phyloP scores from a whole-genome alignment of 768 basidiomycete genomes.

The Kockovaella imperatae region DNA sequence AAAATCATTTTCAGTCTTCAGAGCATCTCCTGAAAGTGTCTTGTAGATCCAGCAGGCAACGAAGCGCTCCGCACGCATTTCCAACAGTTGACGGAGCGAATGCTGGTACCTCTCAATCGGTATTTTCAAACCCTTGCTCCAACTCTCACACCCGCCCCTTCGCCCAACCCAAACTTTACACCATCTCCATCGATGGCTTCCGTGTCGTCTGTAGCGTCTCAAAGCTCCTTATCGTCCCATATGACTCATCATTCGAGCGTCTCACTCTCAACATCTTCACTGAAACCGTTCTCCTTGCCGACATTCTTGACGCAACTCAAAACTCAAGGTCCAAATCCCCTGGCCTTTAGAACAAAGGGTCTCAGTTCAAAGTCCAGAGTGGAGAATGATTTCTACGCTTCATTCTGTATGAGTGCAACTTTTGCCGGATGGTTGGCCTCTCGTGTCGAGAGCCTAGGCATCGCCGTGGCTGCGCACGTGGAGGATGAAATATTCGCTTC shows the following conservation, averaged over 20 bases:
- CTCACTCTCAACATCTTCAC: slow-evolving; percentile 1
- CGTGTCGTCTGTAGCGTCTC: neutral
- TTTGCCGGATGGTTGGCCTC: slow-evolving; percentile 38
- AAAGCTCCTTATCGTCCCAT: no score
- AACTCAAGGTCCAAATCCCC: slow-evolving; percentile 40
- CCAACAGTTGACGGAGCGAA: slow-evolving; percentile 69
- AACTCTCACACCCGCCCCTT: slow-evolving; percentile 8
- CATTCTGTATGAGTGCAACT: slow-evolving; percentile 38
- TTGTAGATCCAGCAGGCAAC: slow-evolving; percentile 52
- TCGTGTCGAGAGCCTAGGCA: slow-evolving; percentile 20
- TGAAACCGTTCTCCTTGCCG: slow-evolving; percentile 42
- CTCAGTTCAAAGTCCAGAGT: slow-evolving; percentile 38
- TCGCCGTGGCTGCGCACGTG: slow-evolving; percentile 11
- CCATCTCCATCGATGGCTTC: slow-evolving; percentile 3
- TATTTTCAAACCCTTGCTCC: slow-evolving; percentile 55
- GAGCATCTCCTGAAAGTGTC: slow-evolving; percentile 23
- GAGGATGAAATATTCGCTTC: no score
- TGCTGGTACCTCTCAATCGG: slow-evolving; percentile 81
- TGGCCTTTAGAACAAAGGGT: slow-evolving; percentile 38
- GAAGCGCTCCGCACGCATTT: slow-evolving; percentile 68
- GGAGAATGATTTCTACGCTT: slow-evolving; percentile 42
- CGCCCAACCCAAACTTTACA: neutral
- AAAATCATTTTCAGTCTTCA: neutral
- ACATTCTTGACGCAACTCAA: slow-evolving; percentile 38
- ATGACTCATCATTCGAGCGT: no score